phyloP scores from a whole-genome alignment of 208 protist species.

The Trypanosoma lewisi region DNA sequence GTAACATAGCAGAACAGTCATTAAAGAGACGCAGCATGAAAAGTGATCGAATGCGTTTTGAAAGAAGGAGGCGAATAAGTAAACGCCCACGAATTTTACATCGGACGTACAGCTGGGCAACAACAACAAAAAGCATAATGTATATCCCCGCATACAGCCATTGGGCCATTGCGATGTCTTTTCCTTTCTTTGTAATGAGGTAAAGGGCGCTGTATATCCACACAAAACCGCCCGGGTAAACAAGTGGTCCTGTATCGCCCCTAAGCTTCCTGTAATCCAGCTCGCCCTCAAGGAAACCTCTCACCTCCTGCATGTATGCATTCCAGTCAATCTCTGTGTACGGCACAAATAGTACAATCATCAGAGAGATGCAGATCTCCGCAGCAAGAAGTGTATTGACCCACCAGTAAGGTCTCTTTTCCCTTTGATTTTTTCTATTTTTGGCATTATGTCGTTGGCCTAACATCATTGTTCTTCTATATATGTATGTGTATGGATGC shows the following conservation, averaged over 20 bases:
- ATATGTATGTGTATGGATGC: too few species aligned
- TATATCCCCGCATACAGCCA: slow-evolving; percentile 78
- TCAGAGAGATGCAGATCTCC: slow-evolving; percentile 19
- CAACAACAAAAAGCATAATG: slow-evolving; percentile 40
- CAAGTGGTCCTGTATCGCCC: slow-evolving; percentile 80
- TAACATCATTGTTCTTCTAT: too few species aligned
- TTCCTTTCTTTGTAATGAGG: slow-evolving; percentile 69
- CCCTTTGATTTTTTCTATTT: not conserved
- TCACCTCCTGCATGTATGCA: slow-evolving; percentile 91
- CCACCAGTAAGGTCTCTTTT: slow-evolving; percentile 11
- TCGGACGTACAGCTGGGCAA: slow-evolving; percentile 46
- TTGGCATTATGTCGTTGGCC: not conserved
- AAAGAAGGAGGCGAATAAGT: slow-evolving; percentile 56
- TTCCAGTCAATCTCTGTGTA: slow-evolving; percentile 92
- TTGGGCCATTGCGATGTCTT: slow-evolving; percentile 64
- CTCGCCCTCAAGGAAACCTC: slow-evolving; percentile 67
- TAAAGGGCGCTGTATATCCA: slow-evolving; percentile 84
- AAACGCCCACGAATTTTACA: slow-evolving; percentile 32
- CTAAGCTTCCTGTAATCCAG: slow-evolving; percentile 77
- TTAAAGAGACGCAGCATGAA: slow-evolving; percentile 90
- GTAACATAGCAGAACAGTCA: slow-evolving; percentile 84
- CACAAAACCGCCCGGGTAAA: slow-evolving; percentile 90
- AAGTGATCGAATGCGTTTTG: slow-evolving; percentile 78
- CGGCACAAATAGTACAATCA: slow-evolving; percentile 35
- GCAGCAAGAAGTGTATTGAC: slow-evolving; percentile 11